Evolutionary conservation across 2,329 filamentous ascomycete genomes (phyloP), one percentile per base, ranked within the genome.

Genomic region (Diaporthe vaccinii): DNA sequence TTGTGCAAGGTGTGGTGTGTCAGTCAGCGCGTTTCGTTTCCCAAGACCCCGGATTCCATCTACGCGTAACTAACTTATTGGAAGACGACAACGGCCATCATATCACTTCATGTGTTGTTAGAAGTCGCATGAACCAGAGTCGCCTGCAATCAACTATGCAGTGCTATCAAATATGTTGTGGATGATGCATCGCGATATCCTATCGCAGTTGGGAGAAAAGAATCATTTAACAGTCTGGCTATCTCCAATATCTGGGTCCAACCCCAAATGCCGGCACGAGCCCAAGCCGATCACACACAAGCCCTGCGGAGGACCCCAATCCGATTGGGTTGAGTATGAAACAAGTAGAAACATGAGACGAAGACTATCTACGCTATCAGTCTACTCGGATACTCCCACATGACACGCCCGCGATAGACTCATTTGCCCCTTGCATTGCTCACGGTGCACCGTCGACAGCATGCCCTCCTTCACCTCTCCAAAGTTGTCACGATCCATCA

Each of bases 381-480:
- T 39, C 36, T 39, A 53, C 15, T 34, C 65, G 51, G 65, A 68
- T 68, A 28, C 46, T 53, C 65, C 65, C 46, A 68, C 46, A 68
- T 68, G 65, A 68, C 28, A 68, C 65, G 65, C 65, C 31, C 31
- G 34, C 65, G 65, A 68, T 68, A 41, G 22, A 53, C 65, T 68
- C 65, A 53, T 41, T 15, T 53, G 34, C 46, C 65, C 65, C 65
- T 53, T 53, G 15, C 46, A 36, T 28, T 53, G 4, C 22, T 53
- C 65, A 53, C 39, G 31, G 46, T 14, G 31, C 49, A 53, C 39
- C 12, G 65, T 68, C 46, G 65, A 68, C 46, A 39, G 46, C 46
- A 68, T 68, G 31, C n/a, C 41, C 14, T 39, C 31, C 17, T 68
- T 41, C 34, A 68, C 20, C 41, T 36, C 65, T 39, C 41, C 15